Conservation (phyloP, 306 rosid genomes). For the Vicia faba region DNA sequence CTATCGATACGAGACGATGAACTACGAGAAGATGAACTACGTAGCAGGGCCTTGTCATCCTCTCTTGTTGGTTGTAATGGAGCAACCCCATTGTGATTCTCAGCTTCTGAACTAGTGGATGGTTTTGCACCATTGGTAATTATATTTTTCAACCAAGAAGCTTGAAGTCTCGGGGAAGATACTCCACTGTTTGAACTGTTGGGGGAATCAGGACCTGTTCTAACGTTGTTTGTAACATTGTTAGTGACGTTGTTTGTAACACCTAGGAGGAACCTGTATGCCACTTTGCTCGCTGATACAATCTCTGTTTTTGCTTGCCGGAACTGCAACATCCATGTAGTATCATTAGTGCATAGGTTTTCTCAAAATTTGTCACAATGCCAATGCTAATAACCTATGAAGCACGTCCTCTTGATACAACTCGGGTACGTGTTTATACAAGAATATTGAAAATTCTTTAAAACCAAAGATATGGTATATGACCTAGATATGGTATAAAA, state of each 20-base stretch:
- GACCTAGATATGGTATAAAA: neutral
- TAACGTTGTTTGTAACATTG: slow-evolving; percentile 67
- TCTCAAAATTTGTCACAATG: slow-evolving; percentile 2
- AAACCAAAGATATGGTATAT: neutral
- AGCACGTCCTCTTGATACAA: neutral
- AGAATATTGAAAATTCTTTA: neutral
- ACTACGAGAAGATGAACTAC: slow-evolving; percentile 43
- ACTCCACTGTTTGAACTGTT: slow-evolving; percentile 67
- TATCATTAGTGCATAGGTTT: slow-evolving; percentile 9
- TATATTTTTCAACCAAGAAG: slow-evolving; percentile 80
- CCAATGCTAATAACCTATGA: neutral
- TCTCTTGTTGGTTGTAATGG: slow-evolving; percentile 40
- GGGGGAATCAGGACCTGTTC: slow-evolving; percentile 53
- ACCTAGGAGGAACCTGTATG: slow-evolving; percentile 79
- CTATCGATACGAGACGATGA: slow-evolving; percentile 44
- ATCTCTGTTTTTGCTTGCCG: slow-evolving; percentile 97
- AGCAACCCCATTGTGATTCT: slow-evolving; percentile 52
- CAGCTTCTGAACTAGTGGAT: slow-evolving; percentile 73
- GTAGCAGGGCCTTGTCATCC: slow-evolving; percentile 44
- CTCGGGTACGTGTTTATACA: neutral
- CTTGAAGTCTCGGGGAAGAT: slow-evolving; percentile 71
- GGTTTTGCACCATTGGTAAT: slow-evolving; percentile 86
- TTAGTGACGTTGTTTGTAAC: slow-evolving; percentile 76
- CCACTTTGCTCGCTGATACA: slow-evolving; percentile 91
- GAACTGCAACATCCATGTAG: slow-evolving; percentile 60